Evolutionary conservation across 805 yeast species (phyloP).

Genomic region (Teunomyces gatunensis): DNA sequence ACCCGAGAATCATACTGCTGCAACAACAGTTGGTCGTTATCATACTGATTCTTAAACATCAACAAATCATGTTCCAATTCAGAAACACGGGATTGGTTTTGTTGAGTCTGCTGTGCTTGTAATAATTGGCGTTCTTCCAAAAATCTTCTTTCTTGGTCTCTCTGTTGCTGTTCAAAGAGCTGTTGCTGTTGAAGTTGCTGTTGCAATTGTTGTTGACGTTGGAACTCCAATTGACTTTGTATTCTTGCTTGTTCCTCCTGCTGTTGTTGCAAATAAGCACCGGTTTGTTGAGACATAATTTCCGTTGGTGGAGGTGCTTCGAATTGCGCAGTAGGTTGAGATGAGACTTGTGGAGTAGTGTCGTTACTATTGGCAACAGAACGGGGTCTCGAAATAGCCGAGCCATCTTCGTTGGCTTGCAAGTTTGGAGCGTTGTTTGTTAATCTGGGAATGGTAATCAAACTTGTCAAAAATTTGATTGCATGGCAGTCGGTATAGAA

Average conservation of each 20-base stretch:
- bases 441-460: constrained; percentile 76
- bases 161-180: constrained; percentile 72
- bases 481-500: constrained; percentile 90
- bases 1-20: constrained; percentile 88
- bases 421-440: constrained; percentile 60
- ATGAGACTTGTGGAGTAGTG: constrained; percentile 40
- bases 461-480: constrained; percentile 72
- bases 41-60: constrained; percentile 74
- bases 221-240: constrained; percentile 62
- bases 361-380: constrained; percentile 18
- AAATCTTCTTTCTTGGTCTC: constrained; percentile 65
- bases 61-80: constrained; percentile 80
- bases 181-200: constrained; percentile 69
- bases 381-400: constrained; percentile 30
- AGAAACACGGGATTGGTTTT: constrained; percentile 74
- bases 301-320: constrained; percentile 38
- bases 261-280: constrained; percentile 45
- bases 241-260: constrained; percentile 58
- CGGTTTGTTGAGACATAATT: constrained; percentile 53
- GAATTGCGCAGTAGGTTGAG: constrained; percentile 38
- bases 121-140: constrained; percentile 61
- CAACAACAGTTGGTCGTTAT: constrained; percentile 77
- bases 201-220: constrained; percentile 64
- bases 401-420: constrained; percentile 43
- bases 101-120: constrained; percentile 66